These are phyloP conservation scores for Aureobasidium namibiae DNA, from an alignment of 2,329 filamentous ascomycete species.

Conservation along the genomic window DNA sequence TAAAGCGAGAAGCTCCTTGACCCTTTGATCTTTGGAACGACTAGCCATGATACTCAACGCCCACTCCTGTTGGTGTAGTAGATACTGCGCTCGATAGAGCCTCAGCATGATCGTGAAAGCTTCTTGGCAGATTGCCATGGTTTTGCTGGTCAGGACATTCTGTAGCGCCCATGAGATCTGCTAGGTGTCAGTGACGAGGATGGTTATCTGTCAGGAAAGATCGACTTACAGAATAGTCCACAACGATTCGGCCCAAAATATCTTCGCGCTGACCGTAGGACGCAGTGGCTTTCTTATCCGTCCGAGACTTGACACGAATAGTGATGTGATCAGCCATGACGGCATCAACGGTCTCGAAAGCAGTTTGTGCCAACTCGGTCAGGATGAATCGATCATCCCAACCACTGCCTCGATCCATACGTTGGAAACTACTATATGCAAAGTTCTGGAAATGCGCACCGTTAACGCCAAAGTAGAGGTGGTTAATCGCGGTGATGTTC, in stretches of 20 bases:
- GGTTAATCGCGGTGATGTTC: constrained; percentile 58
- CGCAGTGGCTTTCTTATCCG: background rate
- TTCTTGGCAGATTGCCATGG: constrained; percentile 59
- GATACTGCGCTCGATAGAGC: constrained; percentile 59
- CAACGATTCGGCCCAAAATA: constrained; percentile 50
- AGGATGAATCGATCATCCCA: constrained; percentile 81
- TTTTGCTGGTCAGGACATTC: constrained; percentile 64
- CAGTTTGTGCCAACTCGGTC: constrained; percentile 67
- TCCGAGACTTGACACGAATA: constrained; percentile 28
- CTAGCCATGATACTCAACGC: background rate
- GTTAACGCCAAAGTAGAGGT: constrained; percentile 70
- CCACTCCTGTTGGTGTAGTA: constrained; percentile 39
- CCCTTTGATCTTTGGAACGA: background rate
- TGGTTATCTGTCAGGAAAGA: constrained; percentile 22
- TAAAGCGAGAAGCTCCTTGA: constrained; percentile 28
- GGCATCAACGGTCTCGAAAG: constrained; percentile 47
- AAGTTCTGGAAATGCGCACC: constrained; percentile 60
- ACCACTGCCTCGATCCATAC: constrained; percentile 52
- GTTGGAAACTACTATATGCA: constrained; percentile 62
- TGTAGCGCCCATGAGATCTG: constrained; percentile 49
- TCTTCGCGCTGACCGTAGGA: background rate
- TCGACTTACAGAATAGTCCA: constrained; percentile 58
- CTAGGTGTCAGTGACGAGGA: constrained; percentile 14
- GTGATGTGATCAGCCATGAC: constrained; percentile 56
- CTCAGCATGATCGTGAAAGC: constrained; percentile 73